A percentile compares a stretch with the other conserved stretches of the same genome.
Conservation (phyloP, 139 green algal species). For the Chlorella sp. region DNA sequence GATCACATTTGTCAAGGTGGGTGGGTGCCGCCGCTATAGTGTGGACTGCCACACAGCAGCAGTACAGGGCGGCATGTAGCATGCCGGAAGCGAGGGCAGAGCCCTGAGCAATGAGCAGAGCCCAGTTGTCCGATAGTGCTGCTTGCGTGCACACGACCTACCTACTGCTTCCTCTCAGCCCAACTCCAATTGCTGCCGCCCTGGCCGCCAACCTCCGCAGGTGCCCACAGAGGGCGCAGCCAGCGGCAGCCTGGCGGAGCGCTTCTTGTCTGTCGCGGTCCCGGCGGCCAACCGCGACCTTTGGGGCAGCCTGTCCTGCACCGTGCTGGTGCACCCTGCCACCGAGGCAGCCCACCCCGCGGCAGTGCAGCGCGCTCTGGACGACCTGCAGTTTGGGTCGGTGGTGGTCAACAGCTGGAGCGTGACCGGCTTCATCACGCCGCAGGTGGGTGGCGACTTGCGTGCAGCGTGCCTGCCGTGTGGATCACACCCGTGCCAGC, state of each 20-base stretch:
- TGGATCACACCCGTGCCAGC: too few species aligned
- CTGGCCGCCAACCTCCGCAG: background rate
- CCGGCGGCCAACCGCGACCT: constrained; percentile 40
- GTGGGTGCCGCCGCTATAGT: background rate
- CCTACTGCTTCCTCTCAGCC: background rate
- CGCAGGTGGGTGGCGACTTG: too few species aligned
- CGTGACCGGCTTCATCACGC: constrained; percentile 47
- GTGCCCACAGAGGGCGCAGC: background rate
- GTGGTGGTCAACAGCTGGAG: constrained; percentile 72
- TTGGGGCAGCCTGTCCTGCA: constrained; percentile 49
- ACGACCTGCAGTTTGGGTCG: constrained; percentile 74
- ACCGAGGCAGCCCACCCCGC: constrained; percentile 19
- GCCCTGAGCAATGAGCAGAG: background rate
- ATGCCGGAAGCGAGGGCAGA: background rate
- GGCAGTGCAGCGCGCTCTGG: constrained; percentile 64
- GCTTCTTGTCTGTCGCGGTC: constrained; percentile 31
- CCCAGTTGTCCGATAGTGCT: too few species aligned
- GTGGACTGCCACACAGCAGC: too few species aligned
- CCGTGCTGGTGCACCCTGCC: constrained; percentile 38
- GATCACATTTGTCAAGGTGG: constrained; percentile 45
- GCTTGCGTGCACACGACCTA: too few species aligned
- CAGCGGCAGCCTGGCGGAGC: background rate
- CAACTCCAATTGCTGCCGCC: background rate
- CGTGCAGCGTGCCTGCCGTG: too few species aligned
- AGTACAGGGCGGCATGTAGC: too few species aligned